phyloP scores from a whole-genome alignment of 2,329 filamentous ascomycete genomes.

The Neurospora crassa region DNA sequence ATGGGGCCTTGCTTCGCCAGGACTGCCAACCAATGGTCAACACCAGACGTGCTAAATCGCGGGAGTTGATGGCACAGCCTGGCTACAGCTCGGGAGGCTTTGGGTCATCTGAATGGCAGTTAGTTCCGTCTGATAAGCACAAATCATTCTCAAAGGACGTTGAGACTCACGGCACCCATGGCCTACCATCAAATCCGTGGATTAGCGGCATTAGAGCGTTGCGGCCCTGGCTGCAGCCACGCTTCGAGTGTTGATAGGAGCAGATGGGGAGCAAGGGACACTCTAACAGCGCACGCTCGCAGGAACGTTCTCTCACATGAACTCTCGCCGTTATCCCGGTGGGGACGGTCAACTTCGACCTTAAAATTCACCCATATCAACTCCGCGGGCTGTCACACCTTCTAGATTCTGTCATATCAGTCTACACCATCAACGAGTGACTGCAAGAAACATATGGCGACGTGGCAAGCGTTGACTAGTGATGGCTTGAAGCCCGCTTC shows the following conservation, averaged over 20 bases:
- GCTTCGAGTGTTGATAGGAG: slow-evolving; percentile 8
- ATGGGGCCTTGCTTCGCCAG: background rate
- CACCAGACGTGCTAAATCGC: background rate
- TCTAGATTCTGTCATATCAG: background rate
- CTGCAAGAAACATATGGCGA: slow-evolving; percentile 6
- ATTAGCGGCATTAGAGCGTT: background rate
- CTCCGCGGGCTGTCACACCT: background rate
- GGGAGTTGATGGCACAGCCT: background rate
- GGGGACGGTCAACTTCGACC: background rate
- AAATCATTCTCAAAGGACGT: background rate
- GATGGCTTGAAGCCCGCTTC: slow-evolving; percentile 4
- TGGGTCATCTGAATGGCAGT: background rate
- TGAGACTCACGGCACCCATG: background rate
- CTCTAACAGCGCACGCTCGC: slow-evolving; percentile 9
- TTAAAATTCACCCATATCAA: background rate
- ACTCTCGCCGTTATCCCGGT: slow-evolving; percentile 8
- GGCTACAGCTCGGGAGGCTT: background rate
- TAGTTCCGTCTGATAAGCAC: background rate
- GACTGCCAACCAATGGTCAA: background rate
- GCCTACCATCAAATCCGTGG: background rate
- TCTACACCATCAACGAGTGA: background rate
- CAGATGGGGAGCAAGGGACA: background rate
- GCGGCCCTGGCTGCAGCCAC: slow-evolving; percentile 9
- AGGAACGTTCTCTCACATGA: slow-evolving; percentile 18
- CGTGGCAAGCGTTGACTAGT: slow-evolving; percentile 19